Evolutionary conservation across 2,329 filamentous ascomycete species (phyloP), one percentile per base, ranked within the genome.

Genomic region (Aureobasidium subglaciale): DNA sequence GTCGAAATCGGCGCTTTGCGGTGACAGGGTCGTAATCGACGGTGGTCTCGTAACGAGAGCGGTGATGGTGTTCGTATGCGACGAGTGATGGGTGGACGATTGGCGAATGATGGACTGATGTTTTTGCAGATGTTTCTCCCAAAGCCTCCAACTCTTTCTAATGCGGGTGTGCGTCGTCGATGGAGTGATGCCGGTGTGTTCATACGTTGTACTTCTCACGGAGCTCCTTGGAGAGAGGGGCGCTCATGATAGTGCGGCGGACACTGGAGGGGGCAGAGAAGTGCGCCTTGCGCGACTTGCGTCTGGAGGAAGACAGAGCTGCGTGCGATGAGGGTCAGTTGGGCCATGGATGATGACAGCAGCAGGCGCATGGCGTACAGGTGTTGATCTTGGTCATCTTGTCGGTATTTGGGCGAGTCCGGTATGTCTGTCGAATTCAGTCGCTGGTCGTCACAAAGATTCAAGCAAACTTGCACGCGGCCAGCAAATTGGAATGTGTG

Each of bases 231-330:
- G 83, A 88, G 67, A 96, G 84, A 70, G 89, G 88, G 67, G 93
- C 91, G 81, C 87, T 92, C 91, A 99, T 96, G 81, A 96, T 96
- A 70, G 86, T 83, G 75, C 93, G 90, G 78, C 93, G 91, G 74
- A 89, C 83, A 81, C 87, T 90, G 75, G 91, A 96, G 68, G 91
- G 90, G 67, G 93, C 93, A 75, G 83, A 81, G 85, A 95, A 99
- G 84, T 99, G 92, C 75, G 90, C 88, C 84, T 96, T 96, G 79
- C 93, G 90, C 80, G 90, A 93, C 90, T 99, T 99, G 81, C 92
- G 87, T 80, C 92, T 86, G 73, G 90, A 96, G 77, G 88, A 89
- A 76, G 81, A 75, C 71, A 90, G 72, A 69, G 74, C 83, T 86
- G 64, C 24, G 57, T 15, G 22, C 16, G 15, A 45, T 8, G n/a